phyloP scores from a whole-genome alignment of 495 filamentous ascomycete species.

The Trichoderma virens region DNA sequence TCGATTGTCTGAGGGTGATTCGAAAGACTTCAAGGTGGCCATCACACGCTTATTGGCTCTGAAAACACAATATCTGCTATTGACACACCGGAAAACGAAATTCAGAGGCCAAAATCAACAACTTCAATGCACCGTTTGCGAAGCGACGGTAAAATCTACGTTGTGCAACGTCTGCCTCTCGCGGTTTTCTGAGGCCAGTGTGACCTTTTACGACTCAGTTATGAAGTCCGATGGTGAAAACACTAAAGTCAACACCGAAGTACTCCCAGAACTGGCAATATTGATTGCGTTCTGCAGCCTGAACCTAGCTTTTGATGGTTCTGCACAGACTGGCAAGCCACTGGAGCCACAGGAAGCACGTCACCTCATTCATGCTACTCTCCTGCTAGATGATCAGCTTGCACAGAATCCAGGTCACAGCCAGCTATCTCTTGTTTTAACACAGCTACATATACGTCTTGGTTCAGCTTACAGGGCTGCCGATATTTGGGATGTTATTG shows the following conservation, averaged over 20 bases:
- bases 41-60: neutral
- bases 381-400: constrained; percentile 37
- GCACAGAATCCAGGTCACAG: constrained; percentile 28
- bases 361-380: constrained; percentile 34
- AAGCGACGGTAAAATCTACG: neutral
- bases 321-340: neutral
- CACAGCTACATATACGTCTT: constrained; percentile 38
- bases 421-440: constrained; percentile 34
- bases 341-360: neutral
- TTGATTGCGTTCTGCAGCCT: constrained; percentile 11
- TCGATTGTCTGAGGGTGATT: neutral
- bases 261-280: constrained; percentile 8
- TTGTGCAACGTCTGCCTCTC: neutral
- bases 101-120: neutral
- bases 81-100: neutral
- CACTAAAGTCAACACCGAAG: neutral
- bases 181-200: neutral
- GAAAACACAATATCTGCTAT: neutral
- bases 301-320: neutral
- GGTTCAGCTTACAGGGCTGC: constrained; percentile 34
- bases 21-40: neutral
- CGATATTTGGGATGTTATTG: constrained; percentile 35
- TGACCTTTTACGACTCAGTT: neutral
- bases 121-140: neutral
- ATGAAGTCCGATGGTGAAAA: neutral